A percentile compares a stretch with the other conserved stretches of the same genome.
These are phyloP conservation scores for Fusarium fujikuroi DNA, from an alignment of 2,329 filamentous ascomycete species.

Conservation along the genomic window DNA sequence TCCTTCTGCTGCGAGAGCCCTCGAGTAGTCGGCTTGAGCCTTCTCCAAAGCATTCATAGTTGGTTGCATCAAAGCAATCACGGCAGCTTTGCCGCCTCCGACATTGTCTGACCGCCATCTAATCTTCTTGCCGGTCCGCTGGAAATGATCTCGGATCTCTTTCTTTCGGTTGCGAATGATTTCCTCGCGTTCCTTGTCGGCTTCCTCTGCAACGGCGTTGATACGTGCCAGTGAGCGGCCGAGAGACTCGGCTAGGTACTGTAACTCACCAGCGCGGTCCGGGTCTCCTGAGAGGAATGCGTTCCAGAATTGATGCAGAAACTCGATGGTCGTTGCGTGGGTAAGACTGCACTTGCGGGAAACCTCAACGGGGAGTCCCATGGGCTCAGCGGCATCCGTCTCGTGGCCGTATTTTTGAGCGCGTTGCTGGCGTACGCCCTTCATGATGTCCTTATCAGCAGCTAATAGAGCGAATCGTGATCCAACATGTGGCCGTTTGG, in stretches of 20 bases:
- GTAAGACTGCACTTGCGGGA: constrained; percentile 72
- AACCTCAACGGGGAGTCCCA: constrained; percentile 65
- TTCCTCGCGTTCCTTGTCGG: constrained; percentile 77
- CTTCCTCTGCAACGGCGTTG: constrained; percentile 80
- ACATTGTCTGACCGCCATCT: constrained; percentile 75
- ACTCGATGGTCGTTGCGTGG: constrained; percentile 93
- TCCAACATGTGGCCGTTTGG: constrained; percentile 69
- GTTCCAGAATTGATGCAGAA: constrained; percentile 97
- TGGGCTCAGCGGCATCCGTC: constrained; percentile 61
- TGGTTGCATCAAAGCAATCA: constrained; percentile 80
- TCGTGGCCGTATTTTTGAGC: constrained; percentile 65
- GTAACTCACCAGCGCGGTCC: constrained; percentile 81
- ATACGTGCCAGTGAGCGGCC: constrained; percentile 81
- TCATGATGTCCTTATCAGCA: constrained; percentile 74
- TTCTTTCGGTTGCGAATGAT: constrained; percentile 73
- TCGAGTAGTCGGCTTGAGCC: constrained; percentile 77
- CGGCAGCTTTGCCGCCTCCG: constrained; percentile 79
- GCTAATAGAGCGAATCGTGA: constrained; percentile 73
- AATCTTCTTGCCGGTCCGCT: constrained; percentile 78
- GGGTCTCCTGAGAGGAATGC: constrained; percentile 90
- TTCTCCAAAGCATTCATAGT: constrained; percentile 76
- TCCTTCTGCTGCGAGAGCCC: constrained; percentile 73
- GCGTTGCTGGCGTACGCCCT: constrained; percentile 71
- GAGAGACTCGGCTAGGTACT: constrained; percentile 84
- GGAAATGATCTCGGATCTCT: constrained; percentile 76